Evolutionary conservation across 164 flowering plant species (phyloP).

Genomic region (Vitis rupestris): DNA sequence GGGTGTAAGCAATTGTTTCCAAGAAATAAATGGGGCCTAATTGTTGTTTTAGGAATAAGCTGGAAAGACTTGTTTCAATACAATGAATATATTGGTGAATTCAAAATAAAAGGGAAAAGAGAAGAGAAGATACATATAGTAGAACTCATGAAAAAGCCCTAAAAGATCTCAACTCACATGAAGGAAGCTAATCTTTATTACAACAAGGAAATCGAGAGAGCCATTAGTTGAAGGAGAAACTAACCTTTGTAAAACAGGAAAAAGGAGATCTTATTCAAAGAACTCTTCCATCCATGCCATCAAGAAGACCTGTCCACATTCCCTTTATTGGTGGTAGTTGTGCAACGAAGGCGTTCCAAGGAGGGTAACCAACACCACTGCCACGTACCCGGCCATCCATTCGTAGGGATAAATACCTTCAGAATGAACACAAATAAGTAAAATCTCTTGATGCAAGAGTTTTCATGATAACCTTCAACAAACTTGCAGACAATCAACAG

Average conservation of each 20-base stretch:
- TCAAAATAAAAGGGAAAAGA: too few relatives aligned
- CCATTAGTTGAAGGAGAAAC: background rate
- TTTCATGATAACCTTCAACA: slow-evolving; percentile 1
- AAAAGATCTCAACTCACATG: background rate
- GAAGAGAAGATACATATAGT: too few relatives aligned
- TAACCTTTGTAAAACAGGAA: slow-evolving; percentile 2
- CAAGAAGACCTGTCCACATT: slow-evolving; percentile 88
- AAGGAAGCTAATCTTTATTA: background rate
- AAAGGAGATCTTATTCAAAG: background rate
- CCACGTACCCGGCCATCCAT: slow-evolving; percentile 99
- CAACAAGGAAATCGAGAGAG: background rate
- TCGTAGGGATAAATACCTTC: slow-evolving; percentile 84
- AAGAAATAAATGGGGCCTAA: background rate
- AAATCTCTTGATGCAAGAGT: background rate
- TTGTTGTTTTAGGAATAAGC: background rate
- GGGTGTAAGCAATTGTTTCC: background rate
- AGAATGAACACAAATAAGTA: slow-evolving; percentile 11
- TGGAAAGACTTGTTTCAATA: too few relatives aligned
- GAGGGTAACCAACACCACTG: slow-evolving; percentile 96
- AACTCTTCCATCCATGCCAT: slow-evolving; percentile 98
- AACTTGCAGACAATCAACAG: background rate
- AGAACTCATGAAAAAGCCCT: too few relatives aligned
- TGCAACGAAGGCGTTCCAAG: slow-evolving; percentile 94
- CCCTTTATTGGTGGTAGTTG: slow-evolving; percentile 95
- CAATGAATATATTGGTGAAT: too few relatives aligned